Evolutionary conservation across 768 basidiomycete genomes (phyloP).

Genomic region (Hericium coralloides): DNA sequence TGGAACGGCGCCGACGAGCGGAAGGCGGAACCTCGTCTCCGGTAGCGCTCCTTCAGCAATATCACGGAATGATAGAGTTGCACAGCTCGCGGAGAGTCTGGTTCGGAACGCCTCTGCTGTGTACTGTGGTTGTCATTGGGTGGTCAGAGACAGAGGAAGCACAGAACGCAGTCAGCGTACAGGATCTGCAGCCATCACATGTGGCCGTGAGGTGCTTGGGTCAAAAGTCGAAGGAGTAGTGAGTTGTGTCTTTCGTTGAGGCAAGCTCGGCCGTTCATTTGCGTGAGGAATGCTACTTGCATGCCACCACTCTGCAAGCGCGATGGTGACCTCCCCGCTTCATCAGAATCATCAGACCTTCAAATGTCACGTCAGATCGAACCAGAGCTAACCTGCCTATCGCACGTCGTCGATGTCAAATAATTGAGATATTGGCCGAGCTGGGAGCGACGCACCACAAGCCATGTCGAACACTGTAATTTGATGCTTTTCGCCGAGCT

Average conservation of each 20-base stretch:
- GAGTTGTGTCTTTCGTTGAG: background rate
- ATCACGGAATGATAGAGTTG: slow-evolving; percentile 51
- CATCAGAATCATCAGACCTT: background rate
- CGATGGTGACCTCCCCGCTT: slow-evolving; percentile 51
- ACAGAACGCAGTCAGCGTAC: slow-evolving; percentile 25
- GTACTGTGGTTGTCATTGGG: slow-evolving; percentile 29
- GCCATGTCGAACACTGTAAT: slow-evolving; percentile 53
- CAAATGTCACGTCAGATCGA: too few species aligned
- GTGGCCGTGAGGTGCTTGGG: slow-evolving; percentile 25
- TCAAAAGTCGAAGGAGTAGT: slow-evolving; percentile 19
- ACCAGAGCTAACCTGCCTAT: too few species aligned
- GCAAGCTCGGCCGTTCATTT: slow-evolving; percentile 9
- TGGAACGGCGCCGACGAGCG: background rate
- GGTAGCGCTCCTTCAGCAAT: slow-evolving; percentile 52
- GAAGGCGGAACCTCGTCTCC: background rate
- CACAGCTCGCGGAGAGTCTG: slow-evolving; percentile 45
- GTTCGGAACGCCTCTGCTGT: slow-evolving; percentile 50
- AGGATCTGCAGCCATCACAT: slow-evolving; percentile 40
- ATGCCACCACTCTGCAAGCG: slow-evolving; percentile 54
- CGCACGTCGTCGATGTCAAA: background rate
- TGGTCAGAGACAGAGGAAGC: background rate
- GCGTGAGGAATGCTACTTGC: slow-evolving; percentile 17
- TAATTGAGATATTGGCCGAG: background rate
- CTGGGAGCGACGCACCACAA: slow-evolving; percentile 24
- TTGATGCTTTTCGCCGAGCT: slow-evolving; percentile 7